phyloP scores from a whole-genome alignment of 805 yeast genomes.

The Cyberlindnera saturnus region DNA sequence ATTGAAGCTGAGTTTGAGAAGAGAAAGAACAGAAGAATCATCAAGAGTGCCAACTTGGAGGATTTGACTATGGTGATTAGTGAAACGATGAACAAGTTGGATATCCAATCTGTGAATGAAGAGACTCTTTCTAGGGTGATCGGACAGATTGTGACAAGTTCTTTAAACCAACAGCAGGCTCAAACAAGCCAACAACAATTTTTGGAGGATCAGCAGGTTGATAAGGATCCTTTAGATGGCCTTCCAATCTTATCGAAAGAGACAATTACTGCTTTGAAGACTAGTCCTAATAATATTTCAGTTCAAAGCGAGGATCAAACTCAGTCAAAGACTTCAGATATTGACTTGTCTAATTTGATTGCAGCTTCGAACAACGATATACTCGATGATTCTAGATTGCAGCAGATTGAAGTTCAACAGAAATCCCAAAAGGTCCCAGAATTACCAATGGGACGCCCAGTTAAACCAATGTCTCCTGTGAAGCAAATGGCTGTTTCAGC shows the following conservation, averaged over 20 bases:
- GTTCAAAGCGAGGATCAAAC: background rate
- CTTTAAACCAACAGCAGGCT: slow-evolving; percentile 6
- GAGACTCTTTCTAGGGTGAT: slow-evolving; percentile 22
- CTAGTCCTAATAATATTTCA: too few relatives aligned
- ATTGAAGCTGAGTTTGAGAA: slow-evolving; percentile 63
- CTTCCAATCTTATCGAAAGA: too few relatives aligned
- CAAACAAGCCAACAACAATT: background rate
- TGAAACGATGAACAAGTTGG: slow-evolving; percentile 31
- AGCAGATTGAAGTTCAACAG: background rate
- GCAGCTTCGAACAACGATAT: background rate
- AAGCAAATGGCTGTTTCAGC: background rate
- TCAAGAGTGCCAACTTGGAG: slow-evolving; percentile 32
- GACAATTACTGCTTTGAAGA: too few relatives aligned
- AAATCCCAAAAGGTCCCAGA: background rate
- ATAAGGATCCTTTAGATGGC: background rate
- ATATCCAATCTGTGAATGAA: slow-evolving; percentile 40
- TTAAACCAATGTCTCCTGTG: background rate
- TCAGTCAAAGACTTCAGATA: slow-evolving; percentile 3
- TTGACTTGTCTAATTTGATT: slow-evolving; percentile 8
- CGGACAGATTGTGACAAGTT: slow-evolving; percentile 20
- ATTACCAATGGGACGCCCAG: background rate
- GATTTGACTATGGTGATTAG: slow-evolving; percentile 23
- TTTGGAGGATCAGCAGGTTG: background rate
- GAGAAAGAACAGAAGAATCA: slow-evolving; percentile 55
- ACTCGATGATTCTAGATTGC: background rate